These are phyloP conservation scores for Pseudomassariella vexata DNA, from an alignment of 2,329 filamentous ascomycete genomes.

Conservation along the genomic window DNA sequence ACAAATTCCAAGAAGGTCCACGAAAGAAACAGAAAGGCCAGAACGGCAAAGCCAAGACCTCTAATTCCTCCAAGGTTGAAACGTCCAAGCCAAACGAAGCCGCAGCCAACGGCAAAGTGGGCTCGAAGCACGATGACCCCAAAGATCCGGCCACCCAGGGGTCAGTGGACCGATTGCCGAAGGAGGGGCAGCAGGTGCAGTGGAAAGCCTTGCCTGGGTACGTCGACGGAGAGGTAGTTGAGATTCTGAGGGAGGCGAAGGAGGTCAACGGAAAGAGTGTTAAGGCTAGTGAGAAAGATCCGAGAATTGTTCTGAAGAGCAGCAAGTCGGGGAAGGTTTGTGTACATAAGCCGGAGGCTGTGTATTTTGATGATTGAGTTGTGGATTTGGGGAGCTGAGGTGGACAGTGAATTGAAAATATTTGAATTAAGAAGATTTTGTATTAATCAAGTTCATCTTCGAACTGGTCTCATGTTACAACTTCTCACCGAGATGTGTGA, in stretches of 20 bases:
- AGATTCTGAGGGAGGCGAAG: conserved; percentile 6
- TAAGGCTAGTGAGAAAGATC: conserved; percentile 10
- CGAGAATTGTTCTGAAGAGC: conserved; percentile 9
- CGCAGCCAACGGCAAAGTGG: conserved; percentile 7
- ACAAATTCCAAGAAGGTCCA: conserved; percentile 2
- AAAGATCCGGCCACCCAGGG: conserved; percentile 6
- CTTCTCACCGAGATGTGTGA: too few species aligned
- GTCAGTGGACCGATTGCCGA: conserved; percentile 8
- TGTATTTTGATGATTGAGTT: conserved; percentile 7
- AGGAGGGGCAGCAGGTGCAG: conserved; percentile 8
- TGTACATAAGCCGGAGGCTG: conserved; percentile 13
- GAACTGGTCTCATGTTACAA: too few species aligned
- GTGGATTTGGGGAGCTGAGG: too few species aligned
- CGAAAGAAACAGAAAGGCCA: background rate
- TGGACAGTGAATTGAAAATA: too few species aligned
- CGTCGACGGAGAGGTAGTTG: conserved; percentile 12
- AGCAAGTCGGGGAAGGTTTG: conserved; percentile 10
- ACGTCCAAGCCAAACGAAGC: conserved; percentile 3
- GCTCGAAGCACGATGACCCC: conserved; percentile 11
- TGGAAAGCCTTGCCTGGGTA: conserved; percentile 10
- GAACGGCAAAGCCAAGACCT: too few species aligned
- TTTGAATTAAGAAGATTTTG: too few species aligned
- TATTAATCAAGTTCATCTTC: too few species aligned
- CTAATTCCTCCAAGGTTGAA: conserved; percentile 2
- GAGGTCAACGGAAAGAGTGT: conserved; percentile 10